Conservation (phyloP, 2,329 filamentous ascomycete genomes). For the Emmonsia crescens region DNA sequence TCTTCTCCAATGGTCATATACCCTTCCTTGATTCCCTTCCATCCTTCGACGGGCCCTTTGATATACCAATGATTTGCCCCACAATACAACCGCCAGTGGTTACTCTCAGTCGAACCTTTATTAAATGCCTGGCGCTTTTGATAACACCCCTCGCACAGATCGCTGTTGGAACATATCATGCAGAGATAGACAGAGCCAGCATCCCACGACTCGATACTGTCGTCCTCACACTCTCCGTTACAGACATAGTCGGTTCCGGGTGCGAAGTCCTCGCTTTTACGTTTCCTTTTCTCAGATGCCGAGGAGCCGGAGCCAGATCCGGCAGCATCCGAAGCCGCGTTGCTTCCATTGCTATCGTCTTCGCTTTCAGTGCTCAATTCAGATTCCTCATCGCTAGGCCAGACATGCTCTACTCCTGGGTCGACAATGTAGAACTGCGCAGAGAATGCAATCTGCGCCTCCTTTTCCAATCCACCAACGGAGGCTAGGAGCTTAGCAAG, state of each 20-base stretch:
- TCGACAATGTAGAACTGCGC: background rate
- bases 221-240: background rate
- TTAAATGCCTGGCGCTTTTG: background rate
- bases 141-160: background rate
- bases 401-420: background rate
- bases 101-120: background rate
- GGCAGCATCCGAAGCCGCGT: background rate
- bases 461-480: background rate
- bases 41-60: background rate
- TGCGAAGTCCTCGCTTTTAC: background rate
- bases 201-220: background rate
- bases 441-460: background rate
- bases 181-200: background rate
- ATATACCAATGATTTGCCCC: constrained; percentile 1
- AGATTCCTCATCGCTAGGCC: background rate
- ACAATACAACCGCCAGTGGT: background rate
- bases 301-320: background rate
- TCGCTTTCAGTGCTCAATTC: background rate
- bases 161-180: background rate
- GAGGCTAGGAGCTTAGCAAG: background rate
- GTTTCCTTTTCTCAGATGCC: too few relatives aligned
- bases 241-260: background rate
- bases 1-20: background rate
- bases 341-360: background rate
- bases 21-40: background rate